These are phyloP conservation scores for Aegilops tauschii DNA, from an alignment of 176 grass and related monocot species.

Conservation along the genomic window DNA sequence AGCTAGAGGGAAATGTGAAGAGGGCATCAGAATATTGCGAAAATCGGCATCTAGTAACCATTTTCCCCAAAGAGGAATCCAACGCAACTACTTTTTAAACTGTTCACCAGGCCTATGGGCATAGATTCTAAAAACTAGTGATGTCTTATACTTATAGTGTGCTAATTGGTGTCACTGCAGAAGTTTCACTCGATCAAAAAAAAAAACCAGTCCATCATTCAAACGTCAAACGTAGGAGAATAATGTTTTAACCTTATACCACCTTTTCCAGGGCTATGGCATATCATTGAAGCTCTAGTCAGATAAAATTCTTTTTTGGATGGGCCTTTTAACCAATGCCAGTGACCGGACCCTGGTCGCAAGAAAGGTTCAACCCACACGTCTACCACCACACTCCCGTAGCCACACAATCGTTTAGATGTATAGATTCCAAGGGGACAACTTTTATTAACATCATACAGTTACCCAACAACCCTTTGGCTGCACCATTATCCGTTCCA, in stretches of 20 bases:
- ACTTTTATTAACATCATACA: not conserved
- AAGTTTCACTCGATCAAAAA: not conserved
- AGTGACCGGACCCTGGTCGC: not conserved
- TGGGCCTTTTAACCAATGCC: not conserved
- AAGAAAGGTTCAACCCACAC: not conserved
- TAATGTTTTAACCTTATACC: not conserved
- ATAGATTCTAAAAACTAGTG: slow-evolving; percentile 19
- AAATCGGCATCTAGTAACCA: slow-evolving; percentile 28
- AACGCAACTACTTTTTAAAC: slow-evolving; percentile 6
- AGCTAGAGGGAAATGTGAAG: not conserved
- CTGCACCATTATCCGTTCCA: not conserved
- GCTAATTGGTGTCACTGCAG: not conserved
- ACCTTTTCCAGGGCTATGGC: not conserved
- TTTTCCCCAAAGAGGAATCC: slow-evolving; percentile 26
- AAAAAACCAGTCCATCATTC: not conserved
- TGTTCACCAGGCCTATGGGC: slow-evolving; percentile 2
- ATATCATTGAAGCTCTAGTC: not conserved
- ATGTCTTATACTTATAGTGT: not conserved
- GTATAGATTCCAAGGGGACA: not conserved
- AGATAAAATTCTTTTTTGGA: not conserved
- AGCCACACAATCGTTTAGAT: not conserved
- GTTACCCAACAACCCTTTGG: not conserved
- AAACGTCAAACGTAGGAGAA: not conserved
- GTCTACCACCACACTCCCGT: not conserved
- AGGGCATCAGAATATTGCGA: slow-evolving; percentile 24